Percentiles rank a stretch among this genome's conserved stretches.
These are phyloP conservation scores for Phytophthora lateralis DNA, from an alignment of 352 stramenopile genomes.

Conservation along the genomic window DNA sequence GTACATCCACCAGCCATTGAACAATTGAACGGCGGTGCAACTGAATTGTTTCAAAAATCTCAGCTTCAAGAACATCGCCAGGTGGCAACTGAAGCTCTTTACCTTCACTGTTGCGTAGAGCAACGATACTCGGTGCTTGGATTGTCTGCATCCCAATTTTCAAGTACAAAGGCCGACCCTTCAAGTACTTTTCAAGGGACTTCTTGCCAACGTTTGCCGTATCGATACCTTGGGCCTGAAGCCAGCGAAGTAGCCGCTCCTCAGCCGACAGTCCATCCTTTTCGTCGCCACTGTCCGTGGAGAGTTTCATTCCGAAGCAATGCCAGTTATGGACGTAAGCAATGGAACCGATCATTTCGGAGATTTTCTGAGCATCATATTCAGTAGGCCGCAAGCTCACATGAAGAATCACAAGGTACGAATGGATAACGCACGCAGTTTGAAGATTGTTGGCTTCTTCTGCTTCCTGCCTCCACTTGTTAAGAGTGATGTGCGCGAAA, in stretches of 20 bases:
- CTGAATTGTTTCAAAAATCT: constrained; percentile 87
- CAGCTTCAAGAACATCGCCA: constrained; percentile 84
- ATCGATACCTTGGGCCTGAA: constrained; percentile 91
- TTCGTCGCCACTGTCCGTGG: constrained; percentile 45
- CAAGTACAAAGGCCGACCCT: constrained; percentile 83
- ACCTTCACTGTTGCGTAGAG: constrained; percentile 51
- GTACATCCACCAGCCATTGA: constrained; percentile 57
- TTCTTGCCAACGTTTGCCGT: constrained; percentile 82
- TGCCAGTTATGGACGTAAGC: constrained; percentile 92
- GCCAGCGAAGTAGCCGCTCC: constrained; percentile 83
- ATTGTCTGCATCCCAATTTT: constrained; percentile 90
- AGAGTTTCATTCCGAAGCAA: constrained; percentile 90
- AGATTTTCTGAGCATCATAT: constrained; percentile 72
- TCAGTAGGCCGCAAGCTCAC: constrained; percentile 70
- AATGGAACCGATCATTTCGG: constrained; percentile 79
- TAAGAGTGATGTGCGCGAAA: constrained; percentile 70
- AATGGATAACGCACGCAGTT: constrained; percentile 86
- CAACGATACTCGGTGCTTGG: constrained; percentile 85
- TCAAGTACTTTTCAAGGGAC: constrained; percentile 88
- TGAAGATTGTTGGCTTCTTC: constrained; percentile 78
- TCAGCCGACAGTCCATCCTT: constrained; percentile 64
- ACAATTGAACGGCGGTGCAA: constrained; percentile 80
- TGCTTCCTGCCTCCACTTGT: constrained; percentile 81
- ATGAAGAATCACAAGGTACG: constrained; percentile 75
- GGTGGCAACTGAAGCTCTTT: constrained; percentile 77